Conservation (phyloP, 345 rosid species). For the Luvunga scandens region DNA sequence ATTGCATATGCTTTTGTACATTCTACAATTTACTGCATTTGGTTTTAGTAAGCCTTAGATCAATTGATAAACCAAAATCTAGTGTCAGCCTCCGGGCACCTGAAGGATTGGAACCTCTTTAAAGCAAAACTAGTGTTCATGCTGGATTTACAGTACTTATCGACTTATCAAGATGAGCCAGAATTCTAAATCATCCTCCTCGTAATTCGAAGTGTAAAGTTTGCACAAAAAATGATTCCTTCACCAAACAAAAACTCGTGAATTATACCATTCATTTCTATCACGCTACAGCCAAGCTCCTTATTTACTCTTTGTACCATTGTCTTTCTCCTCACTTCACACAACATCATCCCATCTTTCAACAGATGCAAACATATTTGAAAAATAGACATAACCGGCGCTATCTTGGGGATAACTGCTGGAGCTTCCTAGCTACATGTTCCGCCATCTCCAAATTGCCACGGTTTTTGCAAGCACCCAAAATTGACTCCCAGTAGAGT, state of each 20-base stretch:
- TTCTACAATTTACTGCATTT: neutral
- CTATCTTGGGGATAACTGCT: too few relatives aligned
- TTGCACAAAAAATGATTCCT: conserved; percentile 33
- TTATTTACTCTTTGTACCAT: conserved; percentile 31
- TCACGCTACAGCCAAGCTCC: conserved; percentile 45
- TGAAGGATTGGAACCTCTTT: too few relatives aligned
- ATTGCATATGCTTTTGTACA: neutral
- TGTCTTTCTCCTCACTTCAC: conserved; percentile 25
- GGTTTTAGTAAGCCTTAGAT: too few relatives aligned
- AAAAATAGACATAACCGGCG: too few relatives aligned
- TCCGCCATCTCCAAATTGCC: too few relatives aligned
- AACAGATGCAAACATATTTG: too few relatives aligned
- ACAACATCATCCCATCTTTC: conserved; percentile 7
- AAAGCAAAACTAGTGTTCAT: neutral
- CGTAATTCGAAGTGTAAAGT: neutral
- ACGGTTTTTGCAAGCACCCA: too few relatives aligned
- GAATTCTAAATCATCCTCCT: neutral
- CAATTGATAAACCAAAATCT: too few relatives aligned
- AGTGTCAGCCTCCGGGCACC: too few relatives aligned
- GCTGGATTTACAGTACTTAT: neutral
- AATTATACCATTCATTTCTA: conserved; percentile 43
- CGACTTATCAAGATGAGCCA: neutral
- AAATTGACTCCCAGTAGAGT: too few relatives aligned
- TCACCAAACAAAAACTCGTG: conserved; percentile 50
- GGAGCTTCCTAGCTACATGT: too few relatives aligned